Percentiles rank a stretch among this genome's conserved stretches.
Conservation (phyloP, 306 rosid species). For the Pueraria montana region DNA sequence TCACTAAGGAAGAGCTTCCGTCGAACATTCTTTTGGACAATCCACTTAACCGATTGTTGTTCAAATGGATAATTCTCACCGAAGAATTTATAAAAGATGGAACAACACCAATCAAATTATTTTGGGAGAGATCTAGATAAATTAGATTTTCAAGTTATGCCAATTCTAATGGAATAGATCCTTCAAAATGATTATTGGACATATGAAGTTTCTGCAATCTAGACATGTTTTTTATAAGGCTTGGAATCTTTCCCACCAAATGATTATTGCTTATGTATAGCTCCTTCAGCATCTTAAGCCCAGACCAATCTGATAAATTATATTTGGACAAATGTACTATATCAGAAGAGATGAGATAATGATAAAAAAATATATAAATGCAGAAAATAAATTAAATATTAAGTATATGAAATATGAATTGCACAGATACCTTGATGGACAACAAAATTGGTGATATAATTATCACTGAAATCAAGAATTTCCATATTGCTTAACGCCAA, state of each 20-base stretch:
- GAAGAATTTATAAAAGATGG: slow-evolving; percentile 12
- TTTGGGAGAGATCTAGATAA: too few relatives aligned
- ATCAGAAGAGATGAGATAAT: background rate
- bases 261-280: background rate
- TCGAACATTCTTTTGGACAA: slow-evolving; percentile 35
- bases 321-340: background rate
- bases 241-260: too few relatives aligned
- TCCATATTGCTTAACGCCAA: background rate
- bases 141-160: background rate
- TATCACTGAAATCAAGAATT: background rate
- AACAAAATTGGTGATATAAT: background rate
- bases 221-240: background rate
- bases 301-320: slow-evolving; percentile 22
- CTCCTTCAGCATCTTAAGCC: slow-evolving; percentile 29
- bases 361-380: background rate
- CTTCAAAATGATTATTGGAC: slow-evolving; percentile 45
- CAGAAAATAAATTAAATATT: background rate
- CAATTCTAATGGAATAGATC: background rate
- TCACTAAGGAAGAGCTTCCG: background rate
- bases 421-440: background rate
- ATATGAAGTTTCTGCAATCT: background rate
- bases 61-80: background rate
- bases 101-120: background rate
- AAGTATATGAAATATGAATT: too few relatives aligned
- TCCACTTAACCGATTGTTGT: slow-evolving; percentile 8